Evolutionary conservation across 805 yeast genomes (phyloP), one percentile per base, ranked within the genome.

Genomic region (Candida odintsovae): DNA sequence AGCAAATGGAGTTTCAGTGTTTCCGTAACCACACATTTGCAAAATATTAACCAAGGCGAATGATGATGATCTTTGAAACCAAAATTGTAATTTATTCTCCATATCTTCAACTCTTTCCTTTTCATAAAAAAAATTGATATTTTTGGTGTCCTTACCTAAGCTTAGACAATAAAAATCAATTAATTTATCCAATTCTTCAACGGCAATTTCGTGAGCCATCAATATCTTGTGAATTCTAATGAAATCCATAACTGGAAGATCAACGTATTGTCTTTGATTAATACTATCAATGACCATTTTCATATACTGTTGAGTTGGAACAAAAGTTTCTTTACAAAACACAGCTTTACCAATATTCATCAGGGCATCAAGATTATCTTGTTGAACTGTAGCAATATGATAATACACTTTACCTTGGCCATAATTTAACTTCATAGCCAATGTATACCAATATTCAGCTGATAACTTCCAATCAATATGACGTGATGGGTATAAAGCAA

Each of bases 361-460:
- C 52, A 86, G 74, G 2, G 94, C 92, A 64, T 85, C 90, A 49
- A 86, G 66, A 26, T 72, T 68, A 43, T 72, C 72, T 59, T 81
- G 85, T 61, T 87, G 92, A 4, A 88, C 95, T 0, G 95, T 86
- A 41, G 94, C 86, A 77, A 84, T 83, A 61, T 88, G 96, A 57
- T 88, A 88, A 57, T 87, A 88, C 18, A 87, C 76, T 61, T 89
- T 86, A 2, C 96, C 96, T 57, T 83, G 90, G 2, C 94, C 90
- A 58, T 82, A 86, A 51, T 82, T 80, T 15, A 85, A 77, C 54
- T 78, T 77, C 78, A 86, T 77, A 4, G 95, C 82, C 23, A 79
- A 72, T 22, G 78, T 72, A 58, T 88, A 88, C 96, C 96, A 88
- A 61, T 80, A 80, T 62, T 86, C 90, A 1, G 95, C 84, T 47